Evolutionary conservation across 1,139 yeast genomes (phyloP).

Genomic region (Kodamaea sp.): DNA sequence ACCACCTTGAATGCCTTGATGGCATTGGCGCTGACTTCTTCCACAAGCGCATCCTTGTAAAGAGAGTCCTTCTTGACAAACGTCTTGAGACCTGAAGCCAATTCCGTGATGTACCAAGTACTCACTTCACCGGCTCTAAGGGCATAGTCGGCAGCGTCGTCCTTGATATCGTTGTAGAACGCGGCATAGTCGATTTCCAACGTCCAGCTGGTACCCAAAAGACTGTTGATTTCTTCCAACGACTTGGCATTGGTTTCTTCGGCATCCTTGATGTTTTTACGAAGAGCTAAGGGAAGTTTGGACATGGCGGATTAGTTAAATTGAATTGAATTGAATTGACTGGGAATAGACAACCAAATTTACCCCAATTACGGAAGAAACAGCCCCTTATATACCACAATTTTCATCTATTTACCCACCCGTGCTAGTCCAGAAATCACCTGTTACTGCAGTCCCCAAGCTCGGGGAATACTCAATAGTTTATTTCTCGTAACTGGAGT

Average conservation of each 20-base stretch:
- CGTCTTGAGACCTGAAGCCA: slow-evolving; percentile 4
- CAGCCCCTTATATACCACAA: no score
- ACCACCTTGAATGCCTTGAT: slow-evolving; percentile 10
- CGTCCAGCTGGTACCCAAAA: slow-evolving; percentile 12
- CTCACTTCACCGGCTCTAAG: slow-evolving; percentile 8
- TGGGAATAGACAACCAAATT: no score
- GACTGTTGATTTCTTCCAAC: slow-evolving; percentile 7
- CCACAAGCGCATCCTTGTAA: slow-evolving; percentile 14
- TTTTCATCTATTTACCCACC: no score
- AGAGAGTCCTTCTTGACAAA: slow-evolving; percentile 11
- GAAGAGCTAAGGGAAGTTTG: slow-evolving; percentile 11
- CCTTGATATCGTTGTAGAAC: slow-evolving; percentile 9
- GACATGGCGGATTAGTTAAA: no score
- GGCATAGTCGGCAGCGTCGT: slow-evolving; percentile 6
- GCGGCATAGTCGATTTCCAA: slow-evolving; percentile 11
- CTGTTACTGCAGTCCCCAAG: no score
- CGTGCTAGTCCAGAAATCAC: no score
- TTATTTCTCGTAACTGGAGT: no score
- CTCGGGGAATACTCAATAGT: no score
- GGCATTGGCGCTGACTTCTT: slow-evolving; percentile 9
- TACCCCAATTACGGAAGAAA: no score
- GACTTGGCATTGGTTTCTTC: slow-evolving; percentile 8
- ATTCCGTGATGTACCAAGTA: slow-evolving; percentile 11
- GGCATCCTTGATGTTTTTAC: slow-evolving; percentile 13
- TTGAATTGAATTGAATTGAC: no score